Conservation (phyloP, 2,329 filamentous ascomycete genomes). For the Clarireedia monteithiana region DNA sequence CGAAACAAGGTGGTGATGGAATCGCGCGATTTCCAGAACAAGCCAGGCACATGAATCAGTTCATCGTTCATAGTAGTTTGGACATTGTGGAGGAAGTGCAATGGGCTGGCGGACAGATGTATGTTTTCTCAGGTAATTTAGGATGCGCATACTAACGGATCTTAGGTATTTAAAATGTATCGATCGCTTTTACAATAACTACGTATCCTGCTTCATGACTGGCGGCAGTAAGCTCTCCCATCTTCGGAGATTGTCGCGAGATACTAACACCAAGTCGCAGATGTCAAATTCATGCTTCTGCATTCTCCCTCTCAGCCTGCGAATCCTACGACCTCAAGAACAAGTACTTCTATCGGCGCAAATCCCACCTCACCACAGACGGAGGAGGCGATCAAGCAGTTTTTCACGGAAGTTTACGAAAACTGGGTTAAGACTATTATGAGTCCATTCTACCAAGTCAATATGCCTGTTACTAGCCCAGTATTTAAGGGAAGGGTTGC, state of each 20-base stretch:
- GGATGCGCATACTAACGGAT: not conserved
- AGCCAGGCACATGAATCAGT: slow-evolving; percentile 91
- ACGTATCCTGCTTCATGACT: slow-evolving; percentile 91
- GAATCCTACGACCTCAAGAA: slow-evolving; percentile 38
- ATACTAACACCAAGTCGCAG: slow-evolving; percentile 16
- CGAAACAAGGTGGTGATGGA: slow-evolving; percentile 91
- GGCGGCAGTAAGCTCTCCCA: slow-evolving; percentile 50
- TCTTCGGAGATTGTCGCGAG: not conserved
- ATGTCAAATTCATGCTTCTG: slow-evolving; percentile 88
- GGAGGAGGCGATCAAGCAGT: slow-evolving; percentile 90
- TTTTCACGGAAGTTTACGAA: slow-evolving; percentile 94
- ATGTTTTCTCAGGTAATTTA: slow-evolving; percentile 27
- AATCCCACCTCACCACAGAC: slow-evolving; percentile 86
- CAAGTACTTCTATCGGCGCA: slow-evolving; percentile 64
- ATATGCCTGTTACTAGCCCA: slow-evolving; percentile 78
- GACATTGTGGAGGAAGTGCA: slow-evolving; percentile 96
- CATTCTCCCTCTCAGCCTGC: slow-evolving; percentile 63
- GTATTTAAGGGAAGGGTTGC: slow-evolving; percentile 77
- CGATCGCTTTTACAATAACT: slow-evolving; percentile 93
- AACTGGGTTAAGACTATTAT: slow-evolving; percentile 95
- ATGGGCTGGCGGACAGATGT: slow-evolving; percentile 84
- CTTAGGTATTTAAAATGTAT: slow-evolving; percentile 88
- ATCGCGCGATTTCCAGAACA: slow-evolving; percentile 81
- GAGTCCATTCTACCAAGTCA: slow-evolving; percentile 88
- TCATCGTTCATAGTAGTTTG: slow-evolving; percentile 87